Conservation (phyloP, 495 filamentous ascomycete genomes). For the Rostrohypoxylon terebratum region DNA sequence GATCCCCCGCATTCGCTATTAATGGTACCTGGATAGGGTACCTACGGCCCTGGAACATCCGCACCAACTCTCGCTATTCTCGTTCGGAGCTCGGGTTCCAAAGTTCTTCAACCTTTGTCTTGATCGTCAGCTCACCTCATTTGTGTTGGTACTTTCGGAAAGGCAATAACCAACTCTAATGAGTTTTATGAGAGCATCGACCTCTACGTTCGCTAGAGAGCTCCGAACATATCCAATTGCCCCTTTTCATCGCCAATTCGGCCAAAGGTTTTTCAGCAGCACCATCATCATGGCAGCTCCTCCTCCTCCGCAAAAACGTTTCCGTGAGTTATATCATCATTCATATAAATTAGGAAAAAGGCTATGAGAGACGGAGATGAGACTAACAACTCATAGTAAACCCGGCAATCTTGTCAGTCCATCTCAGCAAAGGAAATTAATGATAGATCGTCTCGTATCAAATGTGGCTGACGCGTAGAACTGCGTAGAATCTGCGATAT, state of each 20-base stretch:
- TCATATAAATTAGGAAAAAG: background rate
- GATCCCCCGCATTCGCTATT: slow-evolving; percentile 27
- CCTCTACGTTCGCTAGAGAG: slow-evolving; percentile 16
- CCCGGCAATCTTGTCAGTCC: slow-evolving; percentile 75
- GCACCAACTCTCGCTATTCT: background rate
- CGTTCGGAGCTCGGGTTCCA: slow-evolving; percentile 24
- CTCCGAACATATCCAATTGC: slow-evolving; percentile 14
- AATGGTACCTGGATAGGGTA: background rate
- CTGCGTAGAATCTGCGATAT: slow-evolving; percentile 86
- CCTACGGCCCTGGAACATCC: background rate
- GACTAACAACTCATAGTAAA: slow-evolving; percentile 62
- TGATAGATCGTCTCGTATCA: background rate
- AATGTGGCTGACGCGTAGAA: background rate
- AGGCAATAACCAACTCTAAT: background rate
- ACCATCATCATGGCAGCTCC: slow-evolving; percentile 45
- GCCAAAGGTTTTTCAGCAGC: slow-evolving; percentile 27
- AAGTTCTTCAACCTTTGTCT: slow-evolving; percentile 9
- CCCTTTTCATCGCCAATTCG: slow-evolving; percentile 13
- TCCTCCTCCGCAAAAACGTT: slow-evolving; percentile 47
- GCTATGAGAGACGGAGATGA: background rate
- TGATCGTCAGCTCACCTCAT: slow-evolving; percentile 5
- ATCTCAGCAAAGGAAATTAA: background rate
- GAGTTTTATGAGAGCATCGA: slow-evolving; percentile 25
- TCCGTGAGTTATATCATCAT: slow-evolving; percentile 50
- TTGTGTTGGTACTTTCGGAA: background rate